phyloP scores from a whole-genome alignment of 495 filamentous ascomycete species.

The Podospora tetraspora region DNA sequence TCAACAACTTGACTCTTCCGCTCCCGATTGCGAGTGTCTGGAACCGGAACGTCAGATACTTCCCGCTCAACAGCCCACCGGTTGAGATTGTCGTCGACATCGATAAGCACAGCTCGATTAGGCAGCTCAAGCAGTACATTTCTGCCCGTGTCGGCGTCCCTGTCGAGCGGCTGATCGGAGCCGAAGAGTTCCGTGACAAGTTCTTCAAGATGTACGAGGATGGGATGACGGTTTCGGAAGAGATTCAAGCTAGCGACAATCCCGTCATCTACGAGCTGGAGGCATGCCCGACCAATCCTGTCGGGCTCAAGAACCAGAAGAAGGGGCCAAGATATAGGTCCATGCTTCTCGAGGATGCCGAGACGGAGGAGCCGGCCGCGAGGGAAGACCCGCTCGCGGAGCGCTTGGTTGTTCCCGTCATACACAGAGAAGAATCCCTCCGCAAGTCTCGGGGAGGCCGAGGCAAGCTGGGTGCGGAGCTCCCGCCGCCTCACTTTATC shows the following conservation, averaged over 20 bases:
- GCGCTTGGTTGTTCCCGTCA: conserved; percentile 69
- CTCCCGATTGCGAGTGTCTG: conserved; percentile 78
- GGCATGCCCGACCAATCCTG: conserved; percentile 67
- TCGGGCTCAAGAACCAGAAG: conserved; percentile 39
- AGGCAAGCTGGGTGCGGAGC: conserved; percentile 19
- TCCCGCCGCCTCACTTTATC: conserved; percentile 47
- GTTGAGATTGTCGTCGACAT: conserved; percentile 77
- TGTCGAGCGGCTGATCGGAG: conserved; percentile 58
- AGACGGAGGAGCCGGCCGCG: conserved; percentile 52
- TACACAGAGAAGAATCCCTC: conserved; percentile 49
- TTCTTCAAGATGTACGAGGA: conserved; percentile 83
- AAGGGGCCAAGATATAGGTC: conserved; percentile 42
- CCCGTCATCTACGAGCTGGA: conserved; percentile 79
- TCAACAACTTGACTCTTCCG: conserved; percentile 88
- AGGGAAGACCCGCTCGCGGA: conserved; percentile 64
- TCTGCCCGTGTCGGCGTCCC: conserved; percentile 59
- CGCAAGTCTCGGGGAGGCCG: conserved; percentile 4
- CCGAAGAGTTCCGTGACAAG: conserved; percentile 71
- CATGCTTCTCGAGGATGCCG: conserved; percentile 43
- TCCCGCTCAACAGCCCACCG: conserved; percentile 59
- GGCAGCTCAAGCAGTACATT: conserved; percentile 68
- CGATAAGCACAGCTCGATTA: conserved; percentile 72
- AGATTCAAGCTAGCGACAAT: conserved; percentile 58
- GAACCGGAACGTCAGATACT: conserved; percentile 65
- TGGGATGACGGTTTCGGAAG: conserved; percentile 57